Conservation (phyloP, 179 eudicot species). For the Beta corolliflora region DNA sequence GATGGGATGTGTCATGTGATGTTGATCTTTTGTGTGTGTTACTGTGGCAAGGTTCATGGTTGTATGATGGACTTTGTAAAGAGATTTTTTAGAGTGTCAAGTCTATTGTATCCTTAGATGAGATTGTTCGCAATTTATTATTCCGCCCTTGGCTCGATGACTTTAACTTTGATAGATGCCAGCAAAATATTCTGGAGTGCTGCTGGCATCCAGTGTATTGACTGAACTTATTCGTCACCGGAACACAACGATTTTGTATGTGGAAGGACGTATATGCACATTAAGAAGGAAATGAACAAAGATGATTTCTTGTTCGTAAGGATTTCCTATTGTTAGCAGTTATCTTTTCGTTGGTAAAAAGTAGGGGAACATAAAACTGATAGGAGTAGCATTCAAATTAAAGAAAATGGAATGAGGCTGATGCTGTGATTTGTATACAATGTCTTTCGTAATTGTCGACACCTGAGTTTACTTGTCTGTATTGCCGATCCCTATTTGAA, state of each 20-base stretch:
- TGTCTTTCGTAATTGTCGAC: too few relatives aligned
- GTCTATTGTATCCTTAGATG: background rate
- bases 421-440: too few relatives aligned
- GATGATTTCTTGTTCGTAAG: background rate
- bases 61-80: background rate
- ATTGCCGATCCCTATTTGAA: background rate
- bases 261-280: background rate
- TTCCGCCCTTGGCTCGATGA: too few relatives aligned
- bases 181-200: background rate
- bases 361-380: background rate
- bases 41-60: background rate
- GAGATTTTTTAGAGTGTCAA: background rate
- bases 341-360: background rate
- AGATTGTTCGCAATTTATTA: background rate
- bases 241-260: background rate
- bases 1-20: background rate
- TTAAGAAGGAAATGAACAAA: background rate
- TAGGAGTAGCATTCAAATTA: background rate
- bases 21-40: background rate
- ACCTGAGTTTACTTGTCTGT: background rate
- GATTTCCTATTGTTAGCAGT: background rate
- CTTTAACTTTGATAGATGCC: background rate
- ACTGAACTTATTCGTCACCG: background rate
- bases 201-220: background rate
- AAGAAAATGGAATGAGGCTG: too few relatives aligned